phyloP scores from a whole-genome alignment of 176 grass and related monocot genomes.

The Aegilops tauschii region DNA sequence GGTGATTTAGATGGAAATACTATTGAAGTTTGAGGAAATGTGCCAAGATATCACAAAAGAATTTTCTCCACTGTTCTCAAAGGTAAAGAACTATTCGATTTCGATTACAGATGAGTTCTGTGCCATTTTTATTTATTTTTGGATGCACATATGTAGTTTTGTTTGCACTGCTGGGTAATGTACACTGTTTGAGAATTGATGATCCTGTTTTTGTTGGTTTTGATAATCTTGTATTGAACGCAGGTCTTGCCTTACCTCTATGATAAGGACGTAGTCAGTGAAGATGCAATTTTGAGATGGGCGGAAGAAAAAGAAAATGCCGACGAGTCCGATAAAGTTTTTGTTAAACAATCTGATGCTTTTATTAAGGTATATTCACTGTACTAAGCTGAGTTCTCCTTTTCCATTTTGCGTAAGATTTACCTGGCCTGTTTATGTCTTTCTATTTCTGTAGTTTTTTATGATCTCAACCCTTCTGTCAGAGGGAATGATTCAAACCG shows the following conservation, averaged over 20 bases:
- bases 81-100: constrained; percentile 30
- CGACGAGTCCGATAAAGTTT: constrained; percentile 84
- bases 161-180: not conserved
- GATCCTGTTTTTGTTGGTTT: constrained; percentile 14
- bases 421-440: not conserved
- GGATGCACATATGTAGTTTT: not conserved
- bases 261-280: constrained; percentile 65
- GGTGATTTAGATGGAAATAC: constrained; percentile 78
- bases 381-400: not conserved
- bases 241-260: constrained; percentile 70
- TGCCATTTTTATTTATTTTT: not conserved
- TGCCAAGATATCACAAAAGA: constrained; percentile 77
- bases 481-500: not conserved
- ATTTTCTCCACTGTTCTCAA: constrained; percentile 62
- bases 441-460: no score
- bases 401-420: not conserved
- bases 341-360: constrained; percentile 66
- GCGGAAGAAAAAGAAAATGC: constrained; percentile 72
- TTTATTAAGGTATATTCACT: constrained; percentile 66
- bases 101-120: not conserved
- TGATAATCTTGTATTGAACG: constrained; percentile 15
- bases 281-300: constrained; percentile 91
- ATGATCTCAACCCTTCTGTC: not conserved
- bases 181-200: not conserved
- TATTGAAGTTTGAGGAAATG: constrained; percentile 98